These are phyloP conservation scores for Colletotrichum gigasporum DNA, from an alignment of 2,329 filamentous ascomycete genomes.

Conservation along the genomic window DNA sequence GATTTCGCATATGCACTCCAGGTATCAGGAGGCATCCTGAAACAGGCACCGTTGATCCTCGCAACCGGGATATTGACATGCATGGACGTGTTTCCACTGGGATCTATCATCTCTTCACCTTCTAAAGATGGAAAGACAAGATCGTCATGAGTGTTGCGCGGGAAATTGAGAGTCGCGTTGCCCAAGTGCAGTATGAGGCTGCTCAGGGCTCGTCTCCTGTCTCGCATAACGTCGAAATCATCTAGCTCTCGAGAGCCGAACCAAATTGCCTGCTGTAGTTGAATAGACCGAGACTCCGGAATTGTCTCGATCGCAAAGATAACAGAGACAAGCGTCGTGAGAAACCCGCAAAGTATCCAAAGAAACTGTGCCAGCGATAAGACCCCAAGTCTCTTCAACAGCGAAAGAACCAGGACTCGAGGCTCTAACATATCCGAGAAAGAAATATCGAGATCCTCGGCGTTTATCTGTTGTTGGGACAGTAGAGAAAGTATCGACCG, in stretches of 20 bases:
- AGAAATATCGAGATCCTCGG: not conserved
- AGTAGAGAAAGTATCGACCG: not conserved
- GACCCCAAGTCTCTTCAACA: not conserved
- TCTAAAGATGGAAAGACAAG: not conserved
- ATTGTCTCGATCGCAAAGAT: not conserved
- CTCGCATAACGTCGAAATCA: not conserved
- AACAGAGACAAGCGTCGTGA: not conserved
- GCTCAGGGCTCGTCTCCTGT: not conserved
- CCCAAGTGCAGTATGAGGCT: not conserved
- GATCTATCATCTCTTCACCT: not conserved
- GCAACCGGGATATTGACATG: not conserved
- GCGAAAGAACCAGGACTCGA: not conserved
- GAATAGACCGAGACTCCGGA: not conserved
- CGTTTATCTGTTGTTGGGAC: not conserved
- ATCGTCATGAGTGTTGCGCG: constrained; percentile 1
- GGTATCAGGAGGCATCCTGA: too few relatives aligned
- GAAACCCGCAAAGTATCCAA: not conserved
- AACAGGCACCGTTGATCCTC: not conserved
- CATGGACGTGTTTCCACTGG: not conserved
- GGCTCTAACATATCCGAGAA: not conserved
- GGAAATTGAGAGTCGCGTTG: not conserved
- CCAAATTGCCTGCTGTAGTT: not conserved
- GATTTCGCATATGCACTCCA: too few relatives aligned
- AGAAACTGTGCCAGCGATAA: not conserved
- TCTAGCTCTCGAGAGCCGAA: not conserved